Evolutionary conservation across 129 eudicot genomes (phyloP).

Genomic region (Pulicaria dysenterica): DNA sequence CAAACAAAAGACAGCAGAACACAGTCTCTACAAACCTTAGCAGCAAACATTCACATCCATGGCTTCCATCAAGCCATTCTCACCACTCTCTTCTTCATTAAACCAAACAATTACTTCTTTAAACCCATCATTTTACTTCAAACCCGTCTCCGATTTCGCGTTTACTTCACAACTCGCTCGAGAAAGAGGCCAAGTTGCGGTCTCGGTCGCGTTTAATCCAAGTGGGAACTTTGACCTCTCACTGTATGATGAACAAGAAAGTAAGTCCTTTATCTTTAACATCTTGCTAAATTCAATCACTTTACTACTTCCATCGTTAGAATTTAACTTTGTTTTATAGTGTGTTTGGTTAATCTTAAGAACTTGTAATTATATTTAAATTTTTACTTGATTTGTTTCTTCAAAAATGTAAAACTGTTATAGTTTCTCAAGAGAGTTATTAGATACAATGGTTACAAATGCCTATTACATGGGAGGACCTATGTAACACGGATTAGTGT

Average conservation of each 20-base stretch:
- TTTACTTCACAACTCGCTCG: conserved; percentile 23
- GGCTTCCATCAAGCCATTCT: conserved; percentile 56
- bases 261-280: conserved; percentile 33
- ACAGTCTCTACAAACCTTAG: conserved; percentile 19
- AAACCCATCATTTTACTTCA: conserved; percentile 41
- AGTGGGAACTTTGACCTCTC: conserved; percentile 82
- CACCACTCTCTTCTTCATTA: conserved; percentile 47
- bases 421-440: no score
- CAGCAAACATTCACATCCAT: conserved; percentile 35
- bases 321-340: neutral
- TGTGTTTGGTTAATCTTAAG: neutral
- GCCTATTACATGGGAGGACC: no score
- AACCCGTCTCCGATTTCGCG: conserved; percentile 32
- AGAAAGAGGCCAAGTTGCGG: conserved; percentile 46
- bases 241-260: conserved; percentile 66
- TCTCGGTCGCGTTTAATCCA: conserved; percentile 83
- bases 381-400: no score
- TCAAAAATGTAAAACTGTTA: no score
- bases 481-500: no score
- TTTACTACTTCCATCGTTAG: neutral
- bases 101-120: conserved; percentile 43
- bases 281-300: neutral
- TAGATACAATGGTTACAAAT: no score
- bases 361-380: no score
- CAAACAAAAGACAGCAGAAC: neutral